phyloP scores from a whole-genome alignment of 768 basidiomycete genomes.

The Boletus fagicola region DNA sequence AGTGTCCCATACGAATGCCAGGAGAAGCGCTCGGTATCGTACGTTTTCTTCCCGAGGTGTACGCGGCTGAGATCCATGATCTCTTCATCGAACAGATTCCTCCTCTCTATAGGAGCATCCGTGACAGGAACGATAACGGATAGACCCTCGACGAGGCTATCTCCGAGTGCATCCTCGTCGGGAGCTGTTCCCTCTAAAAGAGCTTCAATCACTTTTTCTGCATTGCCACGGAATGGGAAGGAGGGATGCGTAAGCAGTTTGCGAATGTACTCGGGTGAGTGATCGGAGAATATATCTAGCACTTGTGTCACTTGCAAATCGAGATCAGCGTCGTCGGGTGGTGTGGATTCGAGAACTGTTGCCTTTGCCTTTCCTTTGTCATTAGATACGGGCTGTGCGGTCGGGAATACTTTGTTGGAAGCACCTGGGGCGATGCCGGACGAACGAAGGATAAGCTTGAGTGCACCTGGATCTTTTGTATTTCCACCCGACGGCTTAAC shows the following conservation, averaged over 20 bases:
- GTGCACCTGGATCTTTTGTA: constrained; percentile 49
- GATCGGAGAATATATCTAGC: constrained; percentile 72
- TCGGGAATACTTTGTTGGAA: constrained; percentile 29
- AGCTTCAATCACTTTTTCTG: constrained; percentile 65
- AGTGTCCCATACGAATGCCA: constrained; percentile 2
- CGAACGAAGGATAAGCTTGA: constrained; percentile 63
- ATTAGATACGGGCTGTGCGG: constrained; percentile 20
- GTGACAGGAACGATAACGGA: not conserved
- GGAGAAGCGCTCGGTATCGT: constrained; percentile 16
- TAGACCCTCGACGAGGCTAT: not conserved
- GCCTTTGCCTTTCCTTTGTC: constrained; percentile 46
- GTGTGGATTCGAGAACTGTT: constrained; percentile 9
- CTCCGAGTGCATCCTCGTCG: constrained; percentile 27
- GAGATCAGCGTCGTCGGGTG: constrained; percentile 40
- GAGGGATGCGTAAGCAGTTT: constrained; percentile 50
- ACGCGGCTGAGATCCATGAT: constrained; percentile 61
- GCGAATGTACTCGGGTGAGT: constrained; percentile 54
- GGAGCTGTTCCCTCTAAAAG: constrained; percentile 76
- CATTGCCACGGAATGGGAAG: constrained; percentile 48
- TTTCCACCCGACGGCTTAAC: constrained; percentile 9
- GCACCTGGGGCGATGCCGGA: constrained; percentile 44
- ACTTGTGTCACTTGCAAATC: constrained; percentile 66
- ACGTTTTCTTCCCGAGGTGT: constrained; percentile 66
- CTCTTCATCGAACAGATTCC: constrained; percentile 77
- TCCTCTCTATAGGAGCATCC: constrained; percentile 42